phyloP scores from a whole-genome alignment of 2,329 filamentous ascomycete genomes.

The Torrubiella hemipterigena region DNA sequence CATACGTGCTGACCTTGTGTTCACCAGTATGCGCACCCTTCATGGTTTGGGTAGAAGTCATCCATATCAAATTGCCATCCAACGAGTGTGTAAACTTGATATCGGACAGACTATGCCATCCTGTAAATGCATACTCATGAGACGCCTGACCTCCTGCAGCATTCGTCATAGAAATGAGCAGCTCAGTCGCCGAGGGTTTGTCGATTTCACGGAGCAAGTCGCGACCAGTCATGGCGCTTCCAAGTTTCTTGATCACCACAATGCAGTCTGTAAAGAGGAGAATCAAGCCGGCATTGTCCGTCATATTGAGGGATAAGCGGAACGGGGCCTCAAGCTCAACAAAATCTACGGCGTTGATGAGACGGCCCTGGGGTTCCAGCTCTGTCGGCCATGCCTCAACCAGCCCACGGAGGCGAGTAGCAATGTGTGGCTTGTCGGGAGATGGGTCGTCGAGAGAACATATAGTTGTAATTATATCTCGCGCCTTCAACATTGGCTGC shows the following conservation, averaged over 20 bases:
- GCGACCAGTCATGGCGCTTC: constrained; percentile 54
- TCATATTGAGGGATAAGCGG: constrained; percentile 24
- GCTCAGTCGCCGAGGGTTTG: constrained; percentile 55
- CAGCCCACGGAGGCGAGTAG: constrained; percentile 63
- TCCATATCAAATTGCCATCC: constrained; percentile 53
- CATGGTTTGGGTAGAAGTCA: constrained; percentile 52
- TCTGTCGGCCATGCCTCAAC: constrained; percentile 66
- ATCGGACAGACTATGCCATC: constrained; percentile 57
- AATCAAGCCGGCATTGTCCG: constrained; percentile 55
- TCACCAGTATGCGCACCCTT: constrained; percentile 38
- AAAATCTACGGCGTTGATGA: constrained; percentile 74
- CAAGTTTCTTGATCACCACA: constrained; percentile 62
- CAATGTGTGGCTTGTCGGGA: constrained; percentile 60
- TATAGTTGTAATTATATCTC: constrained; percentile 91
- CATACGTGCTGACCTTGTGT: constrained; percentile 27
- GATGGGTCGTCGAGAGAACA: constrained; percentile 74
- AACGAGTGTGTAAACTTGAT: constrained; percentile 62
- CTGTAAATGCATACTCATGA: constrained; percentile 64
- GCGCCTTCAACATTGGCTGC: constrained; percentile 70
- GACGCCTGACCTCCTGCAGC: constrained; percentile 46
- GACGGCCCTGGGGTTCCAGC: constrained; percentile 61
- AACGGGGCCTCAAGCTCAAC: constrained; percentile 67
- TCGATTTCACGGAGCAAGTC: constrained; percentile 77
- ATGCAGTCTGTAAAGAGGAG: constrained; percentile 77
- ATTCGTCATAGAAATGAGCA: constrained; percentile 53